Percentiles rank a stretch among this genome's conserved stretches.
Evolutionary conservation across 2,329 filamentous ascomycete genomes (phyloP).

Genomic region (Capronia americana): DNA sequence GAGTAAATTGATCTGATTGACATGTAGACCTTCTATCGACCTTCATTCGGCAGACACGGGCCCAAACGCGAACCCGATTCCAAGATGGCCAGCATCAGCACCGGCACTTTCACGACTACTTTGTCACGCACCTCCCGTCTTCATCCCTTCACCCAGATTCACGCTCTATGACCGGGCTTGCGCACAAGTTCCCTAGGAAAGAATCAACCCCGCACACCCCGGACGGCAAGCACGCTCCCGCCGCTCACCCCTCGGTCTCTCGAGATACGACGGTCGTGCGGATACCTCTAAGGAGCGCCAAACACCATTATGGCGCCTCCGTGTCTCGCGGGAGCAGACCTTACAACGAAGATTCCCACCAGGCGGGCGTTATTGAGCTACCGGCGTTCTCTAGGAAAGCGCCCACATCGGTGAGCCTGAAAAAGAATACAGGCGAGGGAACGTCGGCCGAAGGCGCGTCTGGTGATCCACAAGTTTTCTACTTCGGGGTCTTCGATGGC

Average conservation of each 20-base stretch:
- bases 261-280: slow-evolving; percentile 91
- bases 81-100: slow-evolving; percentile 40
- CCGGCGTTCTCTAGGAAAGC: slow-evolving; percentile 88
- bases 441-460: slow-evolving; percentile 74
- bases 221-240: slow-evolving; percentile 60
- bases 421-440: slow-evolving; percentile 41
- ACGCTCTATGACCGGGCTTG: slow-evolving; percentile 65
- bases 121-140: slow-evolving; percentile 92
- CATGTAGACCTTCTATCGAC: slow-evolving; percentile 46
- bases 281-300: slow-evolving; percentile 89
- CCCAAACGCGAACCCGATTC: slow-evolving; percentile 26
- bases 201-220: slow-evolving; percentile 78
- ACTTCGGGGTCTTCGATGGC: slow-evolving; percentile 95
- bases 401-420: slow-evolving; percentile 66
- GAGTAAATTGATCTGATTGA: slow-evolving; percentile 17
- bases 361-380: slow-evolving; percentile 90
- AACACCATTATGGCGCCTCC: slow-evolving; percentile 90
- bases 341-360: slow-evolving; percentile 92
- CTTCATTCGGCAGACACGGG: slow-evolving; percentile 41
- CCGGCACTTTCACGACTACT: slow-evolving; percentile 87
- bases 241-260: slow-evolving; percentile 63
- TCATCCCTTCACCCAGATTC: slow-evolving; percentile 92
- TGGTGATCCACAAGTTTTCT: slow-evolving; percentile 95
- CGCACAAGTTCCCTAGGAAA: slow-evolving; percentile 85
- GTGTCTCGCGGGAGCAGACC: slow-evolving; percentile 80